Evolutionary conservation across 371 early-diverging fungal species (phyloP).

Genomic region (Lichtheimia hyalospora): DNA sequence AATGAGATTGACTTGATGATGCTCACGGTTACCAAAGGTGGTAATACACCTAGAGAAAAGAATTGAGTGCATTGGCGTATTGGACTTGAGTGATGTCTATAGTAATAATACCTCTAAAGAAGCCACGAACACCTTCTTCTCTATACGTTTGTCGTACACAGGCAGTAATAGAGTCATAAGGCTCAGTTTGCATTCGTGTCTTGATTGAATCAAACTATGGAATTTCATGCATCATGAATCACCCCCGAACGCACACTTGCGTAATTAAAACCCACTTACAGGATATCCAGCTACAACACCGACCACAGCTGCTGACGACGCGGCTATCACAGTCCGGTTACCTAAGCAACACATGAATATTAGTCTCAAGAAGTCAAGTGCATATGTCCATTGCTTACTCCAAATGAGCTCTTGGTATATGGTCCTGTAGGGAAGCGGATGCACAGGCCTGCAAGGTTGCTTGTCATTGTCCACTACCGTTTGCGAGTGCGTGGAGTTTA

Average conservation of each 20-base stretch:
- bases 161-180: conserved; percentile 65
- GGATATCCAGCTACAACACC: conserved; percentile 65
- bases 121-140: conserved; percentile 73
- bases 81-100: not conserved
- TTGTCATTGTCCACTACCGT: conserved; percentile 1
- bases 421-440: conserved; percentile 20
- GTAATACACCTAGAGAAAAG: conserved; percentile 55
- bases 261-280: conserved; percentile 15
- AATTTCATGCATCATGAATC: not conserved
- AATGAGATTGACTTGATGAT: conserved; percentile 77
- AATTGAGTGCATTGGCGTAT: not conserved
- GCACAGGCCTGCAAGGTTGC: conserved; percentile 9
- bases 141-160: conserved; percentile 69
- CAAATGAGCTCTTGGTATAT: conserved; percentile 21
- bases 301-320: conserved; percentile 61
- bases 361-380: not conserved
- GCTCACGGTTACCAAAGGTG: conserved; percentile 76
- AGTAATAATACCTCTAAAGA: conserved; percentile 59
- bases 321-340: conserved; percentile 61
- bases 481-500: not conserved
- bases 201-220: conserved; percentile 75
- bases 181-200: conserved; percentile 80
- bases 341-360: conserved; percentile 23
- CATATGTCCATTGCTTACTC: conserved; percentile 12
- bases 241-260: not conserved